Conservation (phyloP, 1,284 basidiomycete species). For the Veloporphyrellus conicus region DNA sequence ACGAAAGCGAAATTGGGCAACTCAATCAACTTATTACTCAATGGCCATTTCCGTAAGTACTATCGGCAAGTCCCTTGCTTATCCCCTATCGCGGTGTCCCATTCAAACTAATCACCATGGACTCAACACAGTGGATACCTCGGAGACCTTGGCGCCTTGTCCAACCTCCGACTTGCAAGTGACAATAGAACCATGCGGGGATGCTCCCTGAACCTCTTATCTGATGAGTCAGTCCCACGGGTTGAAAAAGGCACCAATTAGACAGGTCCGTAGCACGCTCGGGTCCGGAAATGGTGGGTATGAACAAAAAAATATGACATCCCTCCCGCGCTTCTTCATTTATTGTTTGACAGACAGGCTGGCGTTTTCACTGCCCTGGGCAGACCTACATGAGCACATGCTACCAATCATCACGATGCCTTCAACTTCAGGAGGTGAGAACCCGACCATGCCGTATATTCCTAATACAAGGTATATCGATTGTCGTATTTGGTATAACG, state of each 20-base stretch:
- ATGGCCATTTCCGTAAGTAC: conserved; percentile 12
- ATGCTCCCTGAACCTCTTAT: conserved; percentile 12
- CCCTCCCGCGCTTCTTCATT: conserved; percentile 5
- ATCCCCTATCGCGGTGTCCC: conserved; percentile 3
- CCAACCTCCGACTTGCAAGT: conserved; percentile 1
- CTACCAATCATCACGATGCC: conserved; percentile 2
- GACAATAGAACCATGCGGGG: conserved; percentile 27
- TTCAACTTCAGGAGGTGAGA: conserved; percentile 10
- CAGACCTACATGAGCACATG: conserved; percentile 1
- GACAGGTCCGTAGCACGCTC: conserved; percentile 4
- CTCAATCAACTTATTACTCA: conserved; percentile 14
- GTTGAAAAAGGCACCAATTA: conserved; percentile 19
- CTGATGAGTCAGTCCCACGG: conserved; percentile 6
- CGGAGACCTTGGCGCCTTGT: conserved; percentile 2
- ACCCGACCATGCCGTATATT: conserved; percentile 22
- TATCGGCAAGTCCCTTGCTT: conserved; percentile 9
- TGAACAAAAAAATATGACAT: conserved; percentile 1
- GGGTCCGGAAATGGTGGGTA: conserved; percentile 8
- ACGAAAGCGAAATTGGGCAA: conserved; percentile 4
- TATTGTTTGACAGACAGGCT: conserved; percentile 6
- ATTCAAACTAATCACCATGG: conserved; percentile 5
- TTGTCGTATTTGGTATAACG: conserved; percentile 22
- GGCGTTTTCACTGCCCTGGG: conserved; percentile 1
- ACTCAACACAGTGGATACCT: background rate
- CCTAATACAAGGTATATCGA: conserved; percentile 29